phyloP scores from a whole-genome alignment of 306 rosid species.

The Castanea sativa region DNA sequence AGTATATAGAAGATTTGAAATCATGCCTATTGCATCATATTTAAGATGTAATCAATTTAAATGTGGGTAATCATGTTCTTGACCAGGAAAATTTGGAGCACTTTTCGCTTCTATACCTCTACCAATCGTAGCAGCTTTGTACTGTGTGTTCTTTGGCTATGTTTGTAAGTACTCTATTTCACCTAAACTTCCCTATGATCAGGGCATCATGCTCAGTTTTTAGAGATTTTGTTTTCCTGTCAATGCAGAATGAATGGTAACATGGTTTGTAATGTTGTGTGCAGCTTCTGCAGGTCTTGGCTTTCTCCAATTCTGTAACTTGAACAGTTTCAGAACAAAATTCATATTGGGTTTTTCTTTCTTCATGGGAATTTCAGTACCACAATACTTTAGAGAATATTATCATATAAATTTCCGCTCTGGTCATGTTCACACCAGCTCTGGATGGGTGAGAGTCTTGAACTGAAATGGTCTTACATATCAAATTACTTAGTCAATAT shows the following conservation, averaged over 20 bases:
- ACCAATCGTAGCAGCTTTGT: constrained; percentile 77
- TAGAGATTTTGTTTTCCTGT: background rate
- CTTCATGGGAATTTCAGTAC: constrained; percentile 77
- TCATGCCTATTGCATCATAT: background rate
- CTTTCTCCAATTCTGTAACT: constrained; percentile 82
- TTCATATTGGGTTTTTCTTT: constrained; percentile 71
- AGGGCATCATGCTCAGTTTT: background rate
- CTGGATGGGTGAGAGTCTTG: constrained; percentile 67
- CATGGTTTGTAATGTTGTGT: background rate
- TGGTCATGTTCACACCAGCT: constrained; percentile 25
- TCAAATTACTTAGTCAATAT: background rate
- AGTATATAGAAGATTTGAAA: background rate
- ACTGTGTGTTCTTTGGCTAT: constrained; percentile 71
- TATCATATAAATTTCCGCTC: constrained; percentile 29
- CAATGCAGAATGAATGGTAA: background rate
- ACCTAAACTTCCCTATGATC: background rate
- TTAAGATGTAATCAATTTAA: background rate
- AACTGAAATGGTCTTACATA: background rate
- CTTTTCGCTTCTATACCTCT: constrained; percentile 71
- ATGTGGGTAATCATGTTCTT: background rate
- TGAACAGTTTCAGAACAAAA: constrained; percentile 81
- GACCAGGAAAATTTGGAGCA: constrained; percentile 76
- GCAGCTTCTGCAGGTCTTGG: constrained; percentile 85
- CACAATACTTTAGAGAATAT: constrained; percentile 79
- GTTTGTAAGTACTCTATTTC: constrained; percentile 51